Conservation (phyloP, 306 rosid species). For the Prosopis cineraria region DNA sequence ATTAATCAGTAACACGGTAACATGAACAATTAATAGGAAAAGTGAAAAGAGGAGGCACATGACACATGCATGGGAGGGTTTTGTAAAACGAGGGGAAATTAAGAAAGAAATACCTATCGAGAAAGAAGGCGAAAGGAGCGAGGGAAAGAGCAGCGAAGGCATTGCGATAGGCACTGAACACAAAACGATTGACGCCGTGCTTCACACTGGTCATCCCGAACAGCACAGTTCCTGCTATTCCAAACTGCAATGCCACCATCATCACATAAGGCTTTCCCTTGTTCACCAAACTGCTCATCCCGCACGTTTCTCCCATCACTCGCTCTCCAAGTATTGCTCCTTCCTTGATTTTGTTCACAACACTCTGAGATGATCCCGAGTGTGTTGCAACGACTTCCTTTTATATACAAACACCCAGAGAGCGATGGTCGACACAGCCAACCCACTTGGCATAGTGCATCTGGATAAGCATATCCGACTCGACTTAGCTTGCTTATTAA, state of each 20-base stretch:
- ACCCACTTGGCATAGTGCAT: conserved; percentile 28
- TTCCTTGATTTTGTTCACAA: not conserved
- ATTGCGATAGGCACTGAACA: conserved; percentile 68
- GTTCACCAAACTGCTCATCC: conserved; percentile 3
- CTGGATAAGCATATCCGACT: not conserved
- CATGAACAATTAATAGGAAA: too few relatives aligned
- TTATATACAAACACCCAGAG: conserved; percentile 9
- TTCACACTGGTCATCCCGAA: conserved; percentile 59
- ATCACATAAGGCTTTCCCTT: conserved; percentile 61
- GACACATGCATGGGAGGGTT: not conserved
- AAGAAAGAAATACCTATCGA: conserved; percentile 55
- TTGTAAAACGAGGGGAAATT: too few relatives aligned
- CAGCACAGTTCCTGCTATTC: conserved; percentile 61
- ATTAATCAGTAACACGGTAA: not conserved
- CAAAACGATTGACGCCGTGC: conserved; percentile 69
- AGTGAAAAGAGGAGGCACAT: not conserved
- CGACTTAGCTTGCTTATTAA: conserved; percentile 10
- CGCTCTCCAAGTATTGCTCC: not conserved
- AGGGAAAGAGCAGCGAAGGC: conserved; percentile 58
- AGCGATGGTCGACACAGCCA: conserved; percentile 17
- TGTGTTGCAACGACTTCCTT: conserved; percentile 23
- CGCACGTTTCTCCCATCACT: not conserved
- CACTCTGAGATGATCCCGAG: not conserved
- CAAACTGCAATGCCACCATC: conserved; percentile 65
- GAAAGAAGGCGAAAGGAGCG: conserved; percentile 60